These are phyloP conservation scores for Phaeosphaeriaceae sp. DNA, from an alignment of 2,329 filamentous ascomycete species.

Conservation along the genomic window DNA sequence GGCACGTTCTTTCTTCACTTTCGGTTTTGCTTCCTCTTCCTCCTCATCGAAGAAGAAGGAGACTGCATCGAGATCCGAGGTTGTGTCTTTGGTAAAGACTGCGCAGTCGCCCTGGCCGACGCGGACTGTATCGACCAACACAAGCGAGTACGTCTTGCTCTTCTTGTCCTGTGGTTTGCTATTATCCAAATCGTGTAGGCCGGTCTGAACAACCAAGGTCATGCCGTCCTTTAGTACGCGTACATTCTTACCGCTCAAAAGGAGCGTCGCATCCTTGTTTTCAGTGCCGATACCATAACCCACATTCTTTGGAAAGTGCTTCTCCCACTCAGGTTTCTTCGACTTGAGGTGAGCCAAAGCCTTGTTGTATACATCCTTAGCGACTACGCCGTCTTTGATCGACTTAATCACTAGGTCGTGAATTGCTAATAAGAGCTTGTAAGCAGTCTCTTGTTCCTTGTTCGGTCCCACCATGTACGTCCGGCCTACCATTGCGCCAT, in stretches of 20 bases:
- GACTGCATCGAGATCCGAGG: slow-evolving; percentile 88
- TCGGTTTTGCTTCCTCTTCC: slow-evolving; percentile 80
- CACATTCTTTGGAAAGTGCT: slow-evolving; percentile 91
- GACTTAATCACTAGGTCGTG: slow-evolving; percentile 92
- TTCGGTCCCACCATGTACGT: slow-evolving; percentile 98
- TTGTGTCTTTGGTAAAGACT: slow-evolving; percentile 92
- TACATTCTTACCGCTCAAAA: slow-evolving; percentile 85
- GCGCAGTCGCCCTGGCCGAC: slow-evolving; percentile 79
- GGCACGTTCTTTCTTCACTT: slow-evolving; percentile 85
- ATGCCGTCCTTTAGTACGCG: slow-evolving; percentile 91
- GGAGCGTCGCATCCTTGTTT: slow-evolving; percentile 79
- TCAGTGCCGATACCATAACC: slow-evolving; percentile 94
- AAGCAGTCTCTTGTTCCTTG: slow-evolving; percentile 92
- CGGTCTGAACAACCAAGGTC: slow-evolving; percentile 90
- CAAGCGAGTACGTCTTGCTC: slow-evolving; percentile 85
- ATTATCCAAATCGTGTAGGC: slow-evolving; percentile 88
- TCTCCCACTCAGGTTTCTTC: slow-evolving; percentile 94
- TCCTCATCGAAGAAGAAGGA: slow-evolving; percentile 99
- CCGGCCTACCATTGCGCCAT: slow-evolving; percentile 88
- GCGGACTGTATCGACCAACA: slow-evolving; percentile 91
- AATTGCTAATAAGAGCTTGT: slow-evolving; percentile 83
- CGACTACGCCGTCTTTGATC: slow-evolving; percentile 81
- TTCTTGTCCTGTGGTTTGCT: slow-evolving; percentile 86
- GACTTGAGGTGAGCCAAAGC: slow-evolving; percentile 79
- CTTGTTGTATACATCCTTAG: slow-evolving; percentile 92